Base-by-base conservation (phyloP, 2,329 filamentous ascomycete genomes). In the Stachybotrys chlorohalonatus region DNA sequence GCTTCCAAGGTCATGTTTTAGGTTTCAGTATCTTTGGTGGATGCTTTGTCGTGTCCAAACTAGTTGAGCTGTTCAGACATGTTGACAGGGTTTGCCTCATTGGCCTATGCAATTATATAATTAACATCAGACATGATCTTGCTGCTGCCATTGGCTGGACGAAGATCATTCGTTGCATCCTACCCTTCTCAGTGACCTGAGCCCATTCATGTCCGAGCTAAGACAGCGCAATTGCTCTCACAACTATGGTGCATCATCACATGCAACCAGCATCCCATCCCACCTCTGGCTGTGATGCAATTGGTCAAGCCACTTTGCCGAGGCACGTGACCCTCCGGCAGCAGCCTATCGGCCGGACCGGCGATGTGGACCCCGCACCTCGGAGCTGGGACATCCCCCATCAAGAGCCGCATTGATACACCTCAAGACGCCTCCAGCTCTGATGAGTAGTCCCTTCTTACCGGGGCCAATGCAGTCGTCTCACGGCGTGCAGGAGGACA, bases 1-100 rank as follows among this genome's bases (percentile, higher is more conserved):
- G 84, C 83, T 11, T 78, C 79, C 31, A 84, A 82, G 63, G 79
- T 85, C 49, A 71, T 85, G 60, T 74, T 84, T 58, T 84, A 68
- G 72, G 24, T 24, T 24, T 24, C 24, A 4, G 24, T 24, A 24
- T 24, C 24, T 4, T 24, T 4, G 24, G 24, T 24, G 24, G 24
- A 24, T 24, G 24, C 24, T 24, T 24, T 24, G 24, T 24, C 24
- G 24, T 24, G 24, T 2, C 24, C 24, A 2, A 24, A 24, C 2
- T 24, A 24, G 24, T 24, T 24, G 24, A 24, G 24, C 24, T 24
- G 4, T 24, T 4, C 24, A 24, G 24, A 24, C 4, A 4, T 24
- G 24, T 24, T 24, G 24, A 24, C 24, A 24, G 24, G 24, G 4
- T 24, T 24, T 24, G 24, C 24, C 24, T 24, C 24, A 24, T 24